Base-by-base conservation (phyloP, 2,329 filamentous ascomycete species). In the Cladosporium oxysporum region DNA sequence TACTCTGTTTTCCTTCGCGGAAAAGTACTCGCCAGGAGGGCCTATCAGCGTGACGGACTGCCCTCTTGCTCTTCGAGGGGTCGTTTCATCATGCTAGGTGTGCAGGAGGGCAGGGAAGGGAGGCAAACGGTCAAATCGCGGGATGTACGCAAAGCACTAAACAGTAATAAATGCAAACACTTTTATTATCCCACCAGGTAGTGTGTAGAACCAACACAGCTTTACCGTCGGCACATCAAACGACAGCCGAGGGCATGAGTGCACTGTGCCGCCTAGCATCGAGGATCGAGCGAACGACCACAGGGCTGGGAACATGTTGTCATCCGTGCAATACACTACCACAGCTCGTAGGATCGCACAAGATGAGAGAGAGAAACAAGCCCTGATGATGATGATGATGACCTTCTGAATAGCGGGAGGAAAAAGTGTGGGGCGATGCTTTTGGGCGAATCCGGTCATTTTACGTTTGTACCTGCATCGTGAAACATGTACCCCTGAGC, bases 401-500 rank as follows among this genome's bases (percentile, higher is more conserved):
- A 11, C 33, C 12, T 35, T 35, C 12, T 11, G 33, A 35, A 26
- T 26, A 26, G 28, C 8, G 41, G n/a, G 41, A 23, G 41, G 18
- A 14, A 47, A 47, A 47, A 47, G 47, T 57, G 61, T 63, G 61
- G 61, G 61, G 61, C 61, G 61, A 63, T 63, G 31, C 50, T 57
- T 63, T 55, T 59, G 10, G 14, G 49, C n/a, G 61, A 55, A 44
- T 63, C 47, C 23, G 61, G 47, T 23, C 26, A 57, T 41, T 41
- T 44, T 63, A 52, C 61, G 49, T 63, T 55, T 63, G 61, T 62
- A 41, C 61, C 50, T 63, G 61, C 61, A 49, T 47, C n/a, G 35
- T 63, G 61, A 63, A 63, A 63, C 61, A 57, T 37, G 41, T 31
- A 37, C 61, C 61, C 61, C 61, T 63, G 50, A 63, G 50, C 26